These are phyloP conservation scores for Deinandra increscens DNA, from an alignment of 129 eudicot species.

Conservation along the genomic window DNA sequence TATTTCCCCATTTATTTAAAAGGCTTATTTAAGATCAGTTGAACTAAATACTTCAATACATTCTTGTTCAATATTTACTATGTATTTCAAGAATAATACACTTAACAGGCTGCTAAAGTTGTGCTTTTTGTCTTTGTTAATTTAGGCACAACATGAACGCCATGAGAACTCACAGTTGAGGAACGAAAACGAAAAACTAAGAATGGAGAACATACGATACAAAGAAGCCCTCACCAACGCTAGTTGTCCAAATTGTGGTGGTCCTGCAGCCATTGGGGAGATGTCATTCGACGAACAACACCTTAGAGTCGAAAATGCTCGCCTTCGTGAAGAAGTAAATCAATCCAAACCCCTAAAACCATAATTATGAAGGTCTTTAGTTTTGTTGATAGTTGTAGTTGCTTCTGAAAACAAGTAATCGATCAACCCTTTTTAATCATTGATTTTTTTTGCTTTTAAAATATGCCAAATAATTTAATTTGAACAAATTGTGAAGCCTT, in stretches of 20 bases:
- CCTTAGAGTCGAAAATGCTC: slow-evolving; percentile 60
- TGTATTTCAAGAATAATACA: no score
- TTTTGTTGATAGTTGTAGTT: not conserved
- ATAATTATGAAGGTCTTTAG: not conserved
- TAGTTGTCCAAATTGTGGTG: slow-evolving; percentile 64
- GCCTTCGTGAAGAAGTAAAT: slow-evolving; percentile 51
- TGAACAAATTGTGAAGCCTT: no score
- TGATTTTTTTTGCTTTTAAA: not conserved
- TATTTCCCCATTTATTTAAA: not conserved
- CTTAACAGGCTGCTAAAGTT: slow-evolving; percentile 5
- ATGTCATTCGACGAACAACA: slow-evolving; percentile 62
- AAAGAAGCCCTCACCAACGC: slow-evolving; percentile 51
- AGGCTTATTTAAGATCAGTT: not conserved
- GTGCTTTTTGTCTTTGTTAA: not conserved
- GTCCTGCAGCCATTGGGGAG: slow-evolving; percentile 52
- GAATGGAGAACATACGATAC: slow-evolving; percentile 53
- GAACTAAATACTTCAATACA: not conserved
- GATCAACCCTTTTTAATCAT: slow-evolving; percentile 2
- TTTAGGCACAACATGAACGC: slow-evolving; percentile 66
- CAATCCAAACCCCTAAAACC: not conserved
- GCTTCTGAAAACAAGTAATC: not conserved
- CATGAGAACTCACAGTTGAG: slow-evolving; percentile 53
- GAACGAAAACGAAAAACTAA: slow-evolving; percentile 60
- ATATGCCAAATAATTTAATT: not conserved
- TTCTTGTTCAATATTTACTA: not conserved